phyloP scores from a whole-genome alignment of 306 rosid genomes.

The Senna tora region DNA sequence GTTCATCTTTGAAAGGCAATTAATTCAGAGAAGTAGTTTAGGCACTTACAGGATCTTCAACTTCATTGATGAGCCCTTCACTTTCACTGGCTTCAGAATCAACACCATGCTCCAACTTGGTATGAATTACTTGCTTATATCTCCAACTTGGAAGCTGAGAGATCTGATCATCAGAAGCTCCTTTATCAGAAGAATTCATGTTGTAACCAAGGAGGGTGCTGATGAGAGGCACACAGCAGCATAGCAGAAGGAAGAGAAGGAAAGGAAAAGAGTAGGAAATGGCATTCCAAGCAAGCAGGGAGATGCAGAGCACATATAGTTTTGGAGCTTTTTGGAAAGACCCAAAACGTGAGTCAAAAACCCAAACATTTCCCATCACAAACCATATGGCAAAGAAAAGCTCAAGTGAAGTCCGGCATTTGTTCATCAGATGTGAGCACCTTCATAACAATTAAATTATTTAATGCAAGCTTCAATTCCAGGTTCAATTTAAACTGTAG shows the following conservation, averaged over 20 bases:
- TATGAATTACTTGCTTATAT: conserved; percentile 51
- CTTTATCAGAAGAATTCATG: conserved; percentile 79
- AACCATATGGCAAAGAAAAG: conserved; percentile 98
- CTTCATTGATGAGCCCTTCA: conserved; percentile 51
- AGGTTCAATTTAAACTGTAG: not conserved
- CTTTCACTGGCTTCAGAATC: conserved; percentile 49
- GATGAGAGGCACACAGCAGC: conserved; percentile 87
- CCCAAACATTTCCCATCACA: conserved; percentile 98
- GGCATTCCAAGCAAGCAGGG: conserved; percentile 91
- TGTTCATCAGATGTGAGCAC: conserved; percentile 76
- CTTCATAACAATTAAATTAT: conserved; percentile 49
- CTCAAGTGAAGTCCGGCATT: conserved; percentile 79
- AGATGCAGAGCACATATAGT: conserved; percentile 79
- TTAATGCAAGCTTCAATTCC: not conserved
- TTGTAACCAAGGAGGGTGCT: conserved; percentile 86
- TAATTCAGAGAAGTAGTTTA: not conserved
- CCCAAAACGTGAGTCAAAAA: conserved; percentile 83
- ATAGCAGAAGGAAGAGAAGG: conserved; percentile 78
- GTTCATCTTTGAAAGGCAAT: not conserved
- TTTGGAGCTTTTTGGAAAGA: conserved; percentile 77
- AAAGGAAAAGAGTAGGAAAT: conserved; percentile 93
- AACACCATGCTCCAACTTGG: conserved; percentile 46
- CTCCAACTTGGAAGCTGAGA: conserved; percentile 80
- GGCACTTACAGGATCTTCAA: conserved; percentile 83
- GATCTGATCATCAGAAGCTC: conserved; percentile 88